Evolutionary conservation across 352 stramenopile species (phyloP).

Genomic region (Halophytophthora batemanensis): DNA sequence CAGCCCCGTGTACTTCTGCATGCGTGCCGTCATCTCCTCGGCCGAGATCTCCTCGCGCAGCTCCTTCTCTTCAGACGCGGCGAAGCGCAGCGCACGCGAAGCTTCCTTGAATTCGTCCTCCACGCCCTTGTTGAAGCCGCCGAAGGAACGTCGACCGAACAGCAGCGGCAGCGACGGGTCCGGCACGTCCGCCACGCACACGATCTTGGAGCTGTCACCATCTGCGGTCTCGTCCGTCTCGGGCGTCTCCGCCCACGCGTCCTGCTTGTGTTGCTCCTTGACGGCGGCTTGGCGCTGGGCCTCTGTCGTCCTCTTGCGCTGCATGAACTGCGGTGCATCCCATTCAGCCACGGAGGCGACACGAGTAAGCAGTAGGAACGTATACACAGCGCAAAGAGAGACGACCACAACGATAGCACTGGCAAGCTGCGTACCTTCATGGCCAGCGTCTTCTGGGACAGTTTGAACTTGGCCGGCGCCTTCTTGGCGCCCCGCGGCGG

Average conservation of each 20-base stretch:
- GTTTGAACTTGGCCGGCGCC: slow-evolving; percentile 22
- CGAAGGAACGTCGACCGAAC: slow-evolving; percentile 78
- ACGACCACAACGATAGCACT: neutral
- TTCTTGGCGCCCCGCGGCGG: slow-evolving; percentile 18
- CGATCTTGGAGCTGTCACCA: slow-evolving; percentile 28
- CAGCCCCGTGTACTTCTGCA: slow-evolving; percentile 84
- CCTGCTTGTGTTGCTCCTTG: slow-evolving; percentile 52
- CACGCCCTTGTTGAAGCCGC: slow-evolving; percentile 77
- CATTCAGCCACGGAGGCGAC: neutral
- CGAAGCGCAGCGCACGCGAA: slow-evolving; percentile 51
- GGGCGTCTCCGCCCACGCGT: slow-evolving; percentile 46
- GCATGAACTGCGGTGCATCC: slow-evolving; percentile 63
- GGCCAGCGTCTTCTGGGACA: slow-evolving; percentile 82
- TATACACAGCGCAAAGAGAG: neutral
- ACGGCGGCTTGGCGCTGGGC: slow-evolving; percentile 48
- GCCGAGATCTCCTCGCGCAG: slow-evolving; percentile 78
- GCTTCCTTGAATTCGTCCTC: slow-evolving; percentile 79
- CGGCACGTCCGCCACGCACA: slow-evolving; percentile 56
- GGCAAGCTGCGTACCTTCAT: slow-evolving; percentile 67
- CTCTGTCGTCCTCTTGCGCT: slow-evolving; percentile 72
- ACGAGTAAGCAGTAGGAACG: slow-evolving; percentile 1
- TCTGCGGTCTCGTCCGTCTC: slow-evolving; percentile 26
- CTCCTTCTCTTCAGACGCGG: slow-evolving; percentile 65
- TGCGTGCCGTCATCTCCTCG: slow-evolving; percentile 77
- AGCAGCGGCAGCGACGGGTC: slow-evolving; percentile 73